Evolutionary conservation across 495 filamentous ascomycete species (phyloP), one percentile per base, ranked within the genome.

Genomic region (Jackrogersella multiformis): DNA sequence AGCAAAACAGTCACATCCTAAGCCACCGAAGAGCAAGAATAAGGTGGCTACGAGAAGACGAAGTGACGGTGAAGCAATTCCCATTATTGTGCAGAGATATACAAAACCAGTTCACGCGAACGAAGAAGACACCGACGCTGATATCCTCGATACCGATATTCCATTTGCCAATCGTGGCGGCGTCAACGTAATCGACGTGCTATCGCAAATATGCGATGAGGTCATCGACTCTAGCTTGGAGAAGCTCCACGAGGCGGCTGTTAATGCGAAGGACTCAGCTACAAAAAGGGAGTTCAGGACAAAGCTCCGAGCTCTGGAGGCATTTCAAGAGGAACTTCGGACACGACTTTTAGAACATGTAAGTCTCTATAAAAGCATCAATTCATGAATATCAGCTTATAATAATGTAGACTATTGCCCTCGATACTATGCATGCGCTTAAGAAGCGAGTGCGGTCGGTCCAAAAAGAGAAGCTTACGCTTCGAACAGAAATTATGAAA

Each of bases 161-260:
- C 79, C 82, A 5, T 82, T 81, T 36, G 69, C 85, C 9, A 87
- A 80, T 61, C 84, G 85, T n/a, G 81, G 81, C 23, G 89, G 87
- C 26, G 88, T 90, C 57, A 92, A 91, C 64, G 79, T 85, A 1
- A 81, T 90, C 15, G 90, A 92, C 49, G 90, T 92, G 0, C 73
- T 92, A 8, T 80, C 84, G 46, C 88, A 91, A 73, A 82, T 92
- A 39, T 91, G 88, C 74, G 83, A 87, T 39, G 90, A 92, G 70
- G 85, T 88, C 1, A 76, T 90, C 24, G 85, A 86, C 34, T 83
- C 74, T 4, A 80, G 76, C 24, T 63, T 85, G 8, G 74, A 83
- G 54, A 84, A 73, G 24, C 63, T 84, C 5, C 75, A 81, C 44
- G 77, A 80, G 45, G 74, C 73, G 12, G 72, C 68, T 0, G 53